A percentile compares a stretch with the other conserved stretches of the same genome.
Conservation (phyloP, 176 grass and related monocot species). For the Zoysia pacifica region DNA sequence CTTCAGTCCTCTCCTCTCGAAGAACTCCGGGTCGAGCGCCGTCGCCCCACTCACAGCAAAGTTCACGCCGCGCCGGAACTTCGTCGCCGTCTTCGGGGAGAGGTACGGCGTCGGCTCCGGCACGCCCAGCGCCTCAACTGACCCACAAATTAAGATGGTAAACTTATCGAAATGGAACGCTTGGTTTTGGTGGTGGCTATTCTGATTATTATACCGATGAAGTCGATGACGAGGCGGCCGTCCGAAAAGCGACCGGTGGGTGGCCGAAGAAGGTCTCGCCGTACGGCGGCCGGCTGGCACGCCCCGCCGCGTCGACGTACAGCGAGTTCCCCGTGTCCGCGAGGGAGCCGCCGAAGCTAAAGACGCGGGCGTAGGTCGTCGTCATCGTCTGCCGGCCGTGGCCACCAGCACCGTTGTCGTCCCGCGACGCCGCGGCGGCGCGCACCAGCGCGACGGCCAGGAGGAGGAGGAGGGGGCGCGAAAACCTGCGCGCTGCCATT, state of each 20-base stretch:
- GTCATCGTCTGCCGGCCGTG: not conserved
- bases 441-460: not conserved
- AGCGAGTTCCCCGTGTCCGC: constrained; percentile 25
- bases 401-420: not conserved
- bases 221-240: no score
- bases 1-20: not conserved
- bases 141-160: not conserved
- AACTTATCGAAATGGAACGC: not conserved
- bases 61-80: not conserved
- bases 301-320: not conserved
- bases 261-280: no score
- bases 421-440: not conserved
- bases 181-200: no score
- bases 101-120: not conserved
- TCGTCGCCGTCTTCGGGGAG: not conserved
- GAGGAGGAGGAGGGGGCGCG: not conserved
- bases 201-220: no score
- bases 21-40: not conserved
- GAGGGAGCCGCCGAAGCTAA: constrained; percentile 38
- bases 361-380: constrained; percentile 14
- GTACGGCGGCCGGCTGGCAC: not conserved
- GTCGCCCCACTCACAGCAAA: not conserved
- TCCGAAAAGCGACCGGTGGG: no score
- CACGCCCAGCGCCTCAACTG: not conserved
- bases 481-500: constrained; percentile 1